Percentiles rank a stretch among this genome's conserved stretches.
Conservation (phyloP, 225 moss, liverwort and hornwort genomes). For the Sphagnum tenellum region DNA sequence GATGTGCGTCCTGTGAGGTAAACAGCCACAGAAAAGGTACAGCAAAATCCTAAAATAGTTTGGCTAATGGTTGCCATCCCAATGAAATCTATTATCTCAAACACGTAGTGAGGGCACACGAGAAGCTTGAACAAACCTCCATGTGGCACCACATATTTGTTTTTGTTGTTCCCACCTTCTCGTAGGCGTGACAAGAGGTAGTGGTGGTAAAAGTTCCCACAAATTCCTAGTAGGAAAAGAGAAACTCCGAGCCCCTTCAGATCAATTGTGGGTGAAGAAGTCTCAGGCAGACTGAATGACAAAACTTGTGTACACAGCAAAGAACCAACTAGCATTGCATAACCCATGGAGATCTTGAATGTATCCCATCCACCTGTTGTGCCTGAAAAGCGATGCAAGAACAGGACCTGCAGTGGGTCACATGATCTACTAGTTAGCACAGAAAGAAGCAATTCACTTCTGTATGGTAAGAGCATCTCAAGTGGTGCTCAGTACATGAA, state of each 20-base stretch:
- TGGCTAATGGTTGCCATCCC: constrained; percentile 40
- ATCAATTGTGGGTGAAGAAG: constrained; percentile 20
- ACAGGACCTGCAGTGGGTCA: constrained; percentile 17
- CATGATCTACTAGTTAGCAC: too few species aligned
- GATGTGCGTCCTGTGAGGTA: constrained; percentile 18
- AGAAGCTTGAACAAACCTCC: constrained; percentile 45
- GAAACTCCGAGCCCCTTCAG: constrained; percentile 21
- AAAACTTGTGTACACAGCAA: constrained; percentile 22
- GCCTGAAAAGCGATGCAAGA: constrained; percentile 43
- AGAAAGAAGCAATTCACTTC: background rate
- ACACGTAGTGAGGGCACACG: constrained; percentile 56
- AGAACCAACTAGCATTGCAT: background rate
- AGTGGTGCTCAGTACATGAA: too few species aligned
- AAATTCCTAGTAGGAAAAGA: constrained; percentile 11
- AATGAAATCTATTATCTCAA: constrained; percentile 25
- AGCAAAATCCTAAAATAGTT: constrained; percentile 15
- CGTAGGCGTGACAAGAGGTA: constrained; percentile 30
- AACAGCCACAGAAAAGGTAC: background rate
- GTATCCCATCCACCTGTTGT: background rate
- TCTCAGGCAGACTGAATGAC: constrained; percentile 1
- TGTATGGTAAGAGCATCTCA: background rate
- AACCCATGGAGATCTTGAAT: background rate
- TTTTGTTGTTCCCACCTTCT: constrained; percentile 21
- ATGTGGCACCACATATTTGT: constrained; percentile 34
- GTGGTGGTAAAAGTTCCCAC: constrained; percentile 46